Base-by-base conservation (phyloP, 2,329 filamentous ascomycete species). In the Aspergillus carbonarius region DNA sequence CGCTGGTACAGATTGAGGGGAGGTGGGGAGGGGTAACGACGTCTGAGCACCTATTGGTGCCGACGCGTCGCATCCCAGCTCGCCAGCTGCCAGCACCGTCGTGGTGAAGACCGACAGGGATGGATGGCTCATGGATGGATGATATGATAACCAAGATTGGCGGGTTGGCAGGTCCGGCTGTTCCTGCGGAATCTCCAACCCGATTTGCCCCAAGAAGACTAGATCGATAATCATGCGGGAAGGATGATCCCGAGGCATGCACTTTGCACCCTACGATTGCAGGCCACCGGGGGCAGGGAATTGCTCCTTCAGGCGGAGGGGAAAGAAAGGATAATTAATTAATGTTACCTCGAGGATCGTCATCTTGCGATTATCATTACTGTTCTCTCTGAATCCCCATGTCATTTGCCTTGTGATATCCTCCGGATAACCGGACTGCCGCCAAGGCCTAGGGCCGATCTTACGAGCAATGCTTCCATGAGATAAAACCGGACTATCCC, bases 401-500 rank as follows among this genome's bases (percentile, higher is more conserved):
- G 37, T 30, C 50, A 35, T 53, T 27, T 54, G 48, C 15, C 50
- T 47, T 53, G 27, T 58, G 59, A 59, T 61, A 56, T 50, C 40
- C 47, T 10, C 25, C 18, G 39, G 40, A 39, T 40, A 55, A 58
- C 44, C 50, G 37, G 50, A 44, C 37, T 44, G 50, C 40, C 46
- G 49, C 46, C 49, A 50, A 58, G 37, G 55, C 44, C 49, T 54
- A 55, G 37, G 55, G 55, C 55, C 52, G 55, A 61, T 61, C 52
- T 61, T 57, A 61, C 40, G 47, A 59, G 55, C 44, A 59, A 30
- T 23, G 30, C 39, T 52, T 20, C 48, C 48, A 46, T 35, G 57
- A 46, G 56, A 61, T 61, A 56, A 56, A 58, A 49, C 54, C 44
- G 39, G 49, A 37, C 42, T 40, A 58, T 55, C 51, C 54, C 58